phyloP scores from a whole-genome alignment of 1,284 basidiomycete genomes.

The Ustilago cynodontis region DNA sequence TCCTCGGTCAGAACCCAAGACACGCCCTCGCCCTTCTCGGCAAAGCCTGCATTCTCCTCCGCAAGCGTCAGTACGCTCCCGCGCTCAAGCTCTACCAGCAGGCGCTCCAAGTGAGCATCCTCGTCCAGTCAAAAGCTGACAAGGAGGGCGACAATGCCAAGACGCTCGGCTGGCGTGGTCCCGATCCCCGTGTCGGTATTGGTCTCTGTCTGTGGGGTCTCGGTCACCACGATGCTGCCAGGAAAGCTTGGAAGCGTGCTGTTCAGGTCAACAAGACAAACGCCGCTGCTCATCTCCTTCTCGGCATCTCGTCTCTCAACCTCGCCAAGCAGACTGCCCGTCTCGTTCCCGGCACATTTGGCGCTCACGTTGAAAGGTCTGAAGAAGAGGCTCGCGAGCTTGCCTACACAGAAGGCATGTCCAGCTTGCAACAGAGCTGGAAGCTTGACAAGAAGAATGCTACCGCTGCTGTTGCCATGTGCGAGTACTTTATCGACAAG shows the following conservation, averaged over 20 bases:
- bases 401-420: slow-evolving; percentile 64
- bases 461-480: slow-evolving; percentile 64
- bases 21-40: slow-evolving; percentile 65
- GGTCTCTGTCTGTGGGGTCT: slow-evolving; percentile 67
- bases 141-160: slow-evolving; percentile 32
- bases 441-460: slow-evolving; percentile 66
- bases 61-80: slow-evolving; percentile 55
- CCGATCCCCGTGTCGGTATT: slow-evolving; percentile 67
- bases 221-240: slow-evolving; percentile 60
- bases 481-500: slow-evolving; percentile 61
- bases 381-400: slow-evolving; percentile 62
- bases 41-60: slow-evolving; percentile 64
- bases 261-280: slow-evolving; percentile 46
- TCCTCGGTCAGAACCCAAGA: slow-evolving; percentile 48
- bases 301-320: slow-evolving; percentile 66
- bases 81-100: slow-evolving; percentile 66
- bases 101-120: slow-evolving; percentile 55
- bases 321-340: slow-evolving; percentile 52
- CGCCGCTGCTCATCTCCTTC: slow-evolving; percentile 58
- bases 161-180: slow-evolving; percentile 54
- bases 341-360: slow-evolving; percentile 57
- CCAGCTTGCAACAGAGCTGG: slow-evolving; percentile 63
- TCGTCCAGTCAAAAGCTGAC: slow-evolving; percentile 53
- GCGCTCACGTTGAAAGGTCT: slow-evolving; percentile 50
- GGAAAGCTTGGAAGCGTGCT: slow-evolving; percentile 67